A percentile compares a stretch with the other conserved stretches of the same genome.
Conservation (phyloP, 2,329 filamentous ascomycete genomes). For the Clonostachys chloroleuca region DNA sequence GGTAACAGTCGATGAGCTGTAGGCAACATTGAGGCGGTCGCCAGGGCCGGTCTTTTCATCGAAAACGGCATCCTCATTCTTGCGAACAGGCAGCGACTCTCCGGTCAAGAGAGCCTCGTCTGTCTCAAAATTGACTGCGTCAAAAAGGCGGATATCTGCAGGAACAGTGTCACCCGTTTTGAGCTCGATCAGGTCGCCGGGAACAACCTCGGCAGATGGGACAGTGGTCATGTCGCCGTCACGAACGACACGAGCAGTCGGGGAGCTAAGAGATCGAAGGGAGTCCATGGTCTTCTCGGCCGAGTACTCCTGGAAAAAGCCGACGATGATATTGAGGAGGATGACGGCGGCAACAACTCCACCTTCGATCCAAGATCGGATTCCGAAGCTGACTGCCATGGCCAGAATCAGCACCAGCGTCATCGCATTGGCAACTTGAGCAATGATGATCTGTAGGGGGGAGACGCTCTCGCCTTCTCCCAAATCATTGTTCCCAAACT, state of each 20-base stretch:
- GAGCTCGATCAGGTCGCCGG: conserved; percentile 47
- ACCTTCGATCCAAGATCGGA: conserved; percentile 47
- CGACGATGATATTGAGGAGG: conserved; percentile 44
- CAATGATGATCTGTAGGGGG: conserved; percentile 51
- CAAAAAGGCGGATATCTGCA: conserved; percentile 47
- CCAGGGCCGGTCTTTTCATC: conserved; percentile 29
- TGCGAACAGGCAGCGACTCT: conserved; percentile 51
- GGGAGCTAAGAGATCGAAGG: conserved; percentile 23
- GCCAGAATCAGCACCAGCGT: conserved; percentile 55
- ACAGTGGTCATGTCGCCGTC: conserved; percentile 23
- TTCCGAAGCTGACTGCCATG: conserved; percentile 49
- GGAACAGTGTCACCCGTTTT: conserved; percentile 51
- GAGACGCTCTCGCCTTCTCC: conserved; percentile 37
- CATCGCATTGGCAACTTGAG: conserved; percentile 57
- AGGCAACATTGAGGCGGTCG: conserved; percentile 54
- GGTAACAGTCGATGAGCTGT: conserved; percentile 52
- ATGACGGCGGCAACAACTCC: conserved; percentile 48
- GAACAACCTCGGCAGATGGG: conserved; percentile 35
- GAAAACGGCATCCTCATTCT: conserved; percentile 36
- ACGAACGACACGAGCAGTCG: conserved; percentile 30
- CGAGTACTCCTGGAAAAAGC: conserved; percentile 34
- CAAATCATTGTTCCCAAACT: conserved; percentile 54
- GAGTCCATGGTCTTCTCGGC: conserved; percentile 37
- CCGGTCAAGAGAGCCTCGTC: conserved; percentile 60
- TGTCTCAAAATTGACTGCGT: conserved; percentile 58